Evolutionary conservation across 805 yeast genomes (phyloP), one percentile per base, ranked within the genome.

Genomic region (Suhomyces pyralidae): DNA sequence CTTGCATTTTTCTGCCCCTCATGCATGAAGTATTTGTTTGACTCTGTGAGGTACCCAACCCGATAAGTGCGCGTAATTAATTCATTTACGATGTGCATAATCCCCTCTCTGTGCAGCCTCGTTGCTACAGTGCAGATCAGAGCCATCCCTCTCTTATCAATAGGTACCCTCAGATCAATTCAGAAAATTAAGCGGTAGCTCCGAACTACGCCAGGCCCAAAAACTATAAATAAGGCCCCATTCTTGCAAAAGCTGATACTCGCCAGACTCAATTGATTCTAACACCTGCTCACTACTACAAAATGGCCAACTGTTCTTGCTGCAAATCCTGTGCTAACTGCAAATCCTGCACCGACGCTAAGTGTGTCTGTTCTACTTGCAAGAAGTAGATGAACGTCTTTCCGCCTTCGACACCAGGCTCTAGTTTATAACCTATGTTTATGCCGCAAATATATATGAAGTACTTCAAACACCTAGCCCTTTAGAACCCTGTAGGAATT

Each of bases 271-370:
- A 38, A 38, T 19, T 12, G 42, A 38, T 19, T 38, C 42, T 38
- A 38, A 38, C 14, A 15, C 3, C 12, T 22, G 10, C 8, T 19
- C 20, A 36, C 40, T 36, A 36, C 22, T 38, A 17, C 19, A 48
- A 32, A 54, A 51, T 51, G 55, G 49, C 58, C 30, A 45, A 52
- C 40, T 48, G 53, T 49, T 34, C 51, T 50, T 55, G 58, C 51
- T 40, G 53, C 54, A 55, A 52, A 38, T 45, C 51, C 49, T 55
- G 58, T 50, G 34, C 55, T 30, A 50, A 28, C 51, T 55, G 58
- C 54, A 55, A 52, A 26, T 22, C 55, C 26, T 55, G 58, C 50
- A 48, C 53, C 15, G 25, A 44, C 10, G 7, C 43, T 30, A 51
- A 55, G 45, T 55, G 58, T 43, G 45, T 51, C 19, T 55, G 58